Conservation (phyloP, 1,139 yeast genomes). For the Taphrina betulina region DNA sequence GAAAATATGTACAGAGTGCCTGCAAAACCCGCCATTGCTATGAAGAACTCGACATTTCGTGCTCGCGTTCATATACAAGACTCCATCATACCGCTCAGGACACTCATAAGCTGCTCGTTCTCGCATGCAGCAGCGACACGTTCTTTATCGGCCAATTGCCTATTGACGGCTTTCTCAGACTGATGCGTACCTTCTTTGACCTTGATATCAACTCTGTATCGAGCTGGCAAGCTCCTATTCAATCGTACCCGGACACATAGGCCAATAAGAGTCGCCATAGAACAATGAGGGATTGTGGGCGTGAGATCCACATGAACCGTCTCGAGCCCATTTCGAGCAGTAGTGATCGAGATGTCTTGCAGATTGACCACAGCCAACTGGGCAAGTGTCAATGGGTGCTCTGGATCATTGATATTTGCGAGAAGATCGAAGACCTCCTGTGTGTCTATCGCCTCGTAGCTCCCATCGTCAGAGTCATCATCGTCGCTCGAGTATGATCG, state of each 20-base stretch:
- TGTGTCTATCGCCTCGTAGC: conserved; percentile 67
- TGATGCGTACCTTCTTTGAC: conserved; percentile 93
- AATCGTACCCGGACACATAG: conserved; percentile 88
- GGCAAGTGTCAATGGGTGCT: conserved; percentile 92
- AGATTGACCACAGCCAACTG: conserved; percentile 92
- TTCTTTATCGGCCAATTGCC: conserved; percentile 95
- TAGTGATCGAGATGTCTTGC: conserved; percentile 68
- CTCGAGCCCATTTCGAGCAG: conserved; percentile 44
- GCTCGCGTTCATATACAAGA: conserved; percentile 66
- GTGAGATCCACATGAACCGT: conserved; percentile 82
- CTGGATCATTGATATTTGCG: conserved; percentile 92
- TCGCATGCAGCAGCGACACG: conserved; percentile 99
- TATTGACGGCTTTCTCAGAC: conserved; percentile 91
- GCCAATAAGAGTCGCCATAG: conserved; percentile 92
- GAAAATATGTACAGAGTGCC: no score
- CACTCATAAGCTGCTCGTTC: conserved; percentile 83
- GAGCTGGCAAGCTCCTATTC: conserved; percentile 81
- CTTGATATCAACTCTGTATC: conserved; percentile 75
- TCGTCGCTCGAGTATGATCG: conserved; percentile 35
- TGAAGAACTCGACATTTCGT: no score
- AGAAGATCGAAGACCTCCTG: conserved; percentile 75
- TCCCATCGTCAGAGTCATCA: conserved; percentile 46
- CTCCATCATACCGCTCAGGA: conserved; percentile 86
- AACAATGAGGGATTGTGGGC: conserved; percentile 97
- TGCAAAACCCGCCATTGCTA: no score